Evolutionary conservation across 2,329 filamentous ascomycete genomes (phyloP).

Genomic region (Colletotrichum sp.): DNA sequence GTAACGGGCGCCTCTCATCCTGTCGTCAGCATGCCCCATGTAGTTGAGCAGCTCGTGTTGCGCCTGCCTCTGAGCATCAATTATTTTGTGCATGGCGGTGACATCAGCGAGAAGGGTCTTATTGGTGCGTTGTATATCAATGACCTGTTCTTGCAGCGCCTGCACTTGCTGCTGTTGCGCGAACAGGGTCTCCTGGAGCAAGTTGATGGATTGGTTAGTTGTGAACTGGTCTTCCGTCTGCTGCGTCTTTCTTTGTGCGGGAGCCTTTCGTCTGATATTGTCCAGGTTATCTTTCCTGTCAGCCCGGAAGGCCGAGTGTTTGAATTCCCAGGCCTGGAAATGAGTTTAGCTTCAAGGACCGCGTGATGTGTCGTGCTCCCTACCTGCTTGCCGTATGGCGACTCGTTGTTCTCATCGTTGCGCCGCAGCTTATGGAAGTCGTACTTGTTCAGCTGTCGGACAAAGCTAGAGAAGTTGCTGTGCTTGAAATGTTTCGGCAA

Average conservation of each 20-base stretch:
- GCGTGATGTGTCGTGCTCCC: slow-evolving; percentile 18
- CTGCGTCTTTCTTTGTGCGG: slow-evolving; percentile 80
- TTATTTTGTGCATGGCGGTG: slow-evolving; percentile 63
- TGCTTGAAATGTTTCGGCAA: slow-evolving; percentile 99
- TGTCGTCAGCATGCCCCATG: slow-evolving; percentile 53
- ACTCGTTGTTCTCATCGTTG: slow-evolving; percentile 83
- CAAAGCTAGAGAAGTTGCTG: slow-evolving; percentile 97
- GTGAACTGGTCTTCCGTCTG: slow-evolving; percentile 73
- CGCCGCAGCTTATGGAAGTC: slow-evolving; percentile 98
- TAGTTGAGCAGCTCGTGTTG: slow-evolving; percentile 63
- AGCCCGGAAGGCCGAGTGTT: slow-evolving; percentile 93
- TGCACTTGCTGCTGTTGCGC: slow-evolving; percentile 94
- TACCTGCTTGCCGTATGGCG: slow-evolving; percentile 82
- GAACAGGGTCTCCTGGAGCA: slow-evolving; percentile 85
- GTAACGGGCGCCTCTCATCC: slow-evolving; percentile 45
- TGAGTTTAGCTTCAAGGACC: not conserved
- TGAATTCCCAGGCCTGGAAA: slow-evolving; percentile 87
- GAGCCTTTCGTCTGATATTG: slow-evolving; percentile 94
- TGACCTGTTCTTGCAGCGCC: slow-evolving; percentile 82
- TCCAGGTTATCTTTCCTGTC: slow-evolving; percentile 97
- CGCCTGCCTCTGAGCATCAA: slow-evolving; percentile 62
- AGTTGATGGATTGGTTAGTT: slow-evolving; percentile 85
- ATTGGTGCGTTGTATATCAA: slow-evolving; percentile 73
- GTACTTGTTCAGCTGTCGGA: slow-evolving; percentile 95
- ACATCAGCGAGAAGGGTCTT: slow-evolving; percentile 67